phyloP scores from a whole-genome alignment of 2,329 filamentous ascomycete species.

The Hypoxylon sp. region DNA sequence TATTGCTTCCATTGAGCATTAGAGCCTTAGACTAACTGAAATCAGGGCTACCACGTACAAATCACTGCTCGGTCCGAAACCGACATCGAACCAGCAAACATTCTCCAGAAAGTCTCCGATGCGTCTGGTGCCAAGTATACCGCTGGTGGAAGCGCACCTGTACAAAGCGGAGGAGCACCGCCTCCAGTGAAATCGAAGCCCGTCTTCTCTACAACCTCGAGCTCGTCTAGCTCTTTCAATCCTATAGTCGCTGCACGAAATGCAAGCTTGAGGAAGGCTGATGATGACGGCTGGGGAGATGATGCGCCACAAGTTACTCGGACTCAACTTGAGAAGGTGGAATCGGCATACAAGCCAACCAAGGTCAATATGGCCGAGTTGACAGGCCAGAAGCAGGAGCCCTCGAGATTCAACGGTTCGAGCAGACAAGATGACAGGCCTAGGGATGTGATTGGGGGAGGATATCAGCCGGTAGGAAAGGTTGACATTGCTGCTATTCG shows the following conservation, averaged over 20 bases:
- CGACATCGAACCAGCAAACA: conserved; percentile 87
- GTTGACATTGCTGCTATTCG: conserved; percentile 96
- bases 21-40: conserved; percentile 35
- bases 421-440: conserved; percentile 60
- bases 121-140: conserved; percentile 96
- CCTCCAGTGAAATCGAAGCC: conserved; percentile 89
- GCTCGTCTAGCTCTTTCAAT: conserved; percentile 69
- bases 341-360: conserved; percentile 92
- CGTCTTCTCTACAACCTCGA: conserved; percentile 84
- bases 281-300: conserved; percentile 95
- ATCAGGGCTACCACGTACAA: conserved; percentile 92
- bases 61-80: conserved; percentile 93
- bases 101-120: conserved; percentile 94
- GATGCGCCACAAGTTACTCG: conserved; percentile 94
- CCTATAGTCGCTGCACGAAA: conserved; percentile 76
- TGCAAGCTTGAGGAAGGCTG: conserved; percentile 66
- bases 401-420: conserved; percentile 70
- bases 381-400: conserved; percentile 77
- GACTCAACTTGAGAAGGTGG: conserved; percentile 90
- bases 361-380: conserved; percentile 94
- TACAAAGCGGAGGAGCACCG: conserved; percentile 66
- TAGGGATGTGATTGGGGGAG: conserved; percentile 81
- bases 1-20: conserved; percentile 6
- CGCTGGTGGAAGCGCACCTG: conserved; percentile 70
- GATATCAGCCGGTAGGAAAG: conserved; percentile 94